Evolutionary conservation across 768 basidiomycete genomes (phyloP).

Genomic region (Serpula lacrymans): DNA sequence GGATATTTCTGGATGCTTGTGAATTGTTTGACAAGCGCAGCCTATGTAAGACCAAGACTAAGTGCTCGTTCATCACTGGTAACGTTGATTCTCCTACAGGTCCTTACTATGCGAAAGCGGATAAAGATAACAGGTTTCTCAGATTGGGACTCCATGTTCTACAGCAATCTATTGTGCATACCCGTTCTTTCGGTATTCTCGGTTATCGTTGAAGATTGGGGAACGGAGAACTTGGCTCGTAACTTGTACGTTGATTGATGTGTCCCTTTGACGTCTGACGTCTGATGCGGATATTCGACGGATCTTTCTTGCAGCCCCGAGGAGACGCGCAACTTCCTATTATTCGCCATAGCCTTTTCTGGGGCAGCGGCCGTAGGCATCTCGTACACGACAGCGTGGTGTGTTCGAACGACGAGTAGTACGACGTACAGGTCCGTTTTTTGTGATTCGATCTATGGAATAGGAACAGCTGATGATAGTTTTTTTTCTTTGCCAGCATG

Average conservation of each 20-base stretch:
- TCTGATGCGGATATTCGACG: background rate
- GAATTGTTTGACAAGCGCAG: conserved; percentile 88
- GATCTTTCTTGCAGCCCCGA: conserved; percentile 57
- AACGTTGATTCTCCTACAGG: conserved; percentile 43
- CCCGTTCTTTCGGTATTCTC: conserved; percentile 85
- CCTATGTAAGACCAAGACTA: conserved; percentile 83
- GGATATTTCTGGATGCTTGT: conserved; percentile 97
- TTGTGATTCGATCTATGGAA: background rate
- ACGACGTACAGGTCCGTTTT: conserved; percentile 88
- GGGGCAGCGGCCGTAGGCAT: conserved; percentile 98
- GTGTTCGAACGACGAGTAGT: conserved; percentile 90
- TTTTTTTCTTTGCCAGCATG: conserved; percentile 55
- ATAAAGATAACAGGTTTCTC: conserved; percentile 95
- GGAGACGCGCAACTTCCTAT: conserved; percentile 71
- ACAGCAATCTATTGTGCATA: conserved; percentile 94
- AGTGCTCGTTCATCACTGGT: conserved; percentile 5
- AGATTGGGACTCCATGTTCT: conserved; percentile 99
- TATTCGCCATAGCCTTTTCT: conserved; percentile 90
- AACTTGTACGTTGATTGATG: conserved; percentile 99
- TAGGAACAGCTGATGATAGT: background rate
- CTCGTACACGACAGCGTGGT: conserved; percentile 99
- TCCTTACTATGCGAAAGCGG: conserved; percentile 92
- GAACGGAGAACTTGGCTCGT: conserved; percentile 61
- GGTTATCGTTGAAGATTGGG: conserved; percentile 87
- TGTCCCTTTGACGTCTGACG: conserved; percentile 28